Base-by-base conservation (phyloP, 805 yeast genomes). In the Candida yuanshanica region DNA sequence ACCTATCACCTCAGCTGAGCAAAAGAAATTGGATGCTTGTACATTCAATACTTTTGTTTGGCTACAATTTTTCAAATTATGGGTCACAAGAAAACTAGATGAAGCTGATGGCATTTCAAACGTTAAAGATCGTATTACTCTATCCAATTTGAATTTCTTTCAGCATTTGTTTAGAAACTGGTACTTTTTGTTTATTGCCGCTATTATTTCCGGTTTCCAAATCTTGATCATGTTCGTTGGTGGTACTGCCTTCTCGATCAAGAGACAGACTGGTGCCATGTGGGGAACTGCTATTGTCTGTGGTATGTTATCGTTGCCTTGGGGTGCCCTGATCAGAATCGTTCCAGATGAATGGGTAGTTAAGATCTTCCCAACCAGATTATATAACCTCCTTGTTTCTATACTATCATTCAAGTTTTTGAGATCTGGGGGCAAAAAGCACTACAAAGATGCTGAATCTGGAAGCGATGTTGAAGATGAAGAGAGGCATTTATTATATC, bases 11-110 rank as follows among this genome's bases (percentile, higher is more conserved):
- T 64, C 64, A 39, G 78, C 70, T 48, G 74, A 79, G 46, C 60
- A 67, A 37, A 73, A 72, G 43, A 81, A 82, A 64, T 64, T 91
- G 27, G 74, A 78, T 49, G 88, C 98, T 3, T 70, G 90, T 76
- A 91, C 95, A 1, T 93, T 93, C 70, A 93, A 93, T 62, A 74
- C 98, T 0, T 93, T 93, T 70, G 98, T 93, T 36, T 93, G 99
- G 99, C 70, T 93, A 63, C 99, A 93, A 67, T 83, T 93, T 59
- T 93, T 93, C 77, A 89, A 91, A 53, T 72, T 93, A 64, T 78
- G 91, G 56, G 95, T 88, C 33, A 81, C 95, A 14, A 79, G 99
- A 57, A 85, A 95, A 49, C 68, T 93, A 44, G 97, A 93, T 63
- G 95, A 85, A 64, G 89, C 81, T 41, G 90, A 82, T 52, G 88